phyloP scores from a whole-genome alignment of 2,329 filamentous ascomycete species.

The Talaromyces sp. region DNA sequence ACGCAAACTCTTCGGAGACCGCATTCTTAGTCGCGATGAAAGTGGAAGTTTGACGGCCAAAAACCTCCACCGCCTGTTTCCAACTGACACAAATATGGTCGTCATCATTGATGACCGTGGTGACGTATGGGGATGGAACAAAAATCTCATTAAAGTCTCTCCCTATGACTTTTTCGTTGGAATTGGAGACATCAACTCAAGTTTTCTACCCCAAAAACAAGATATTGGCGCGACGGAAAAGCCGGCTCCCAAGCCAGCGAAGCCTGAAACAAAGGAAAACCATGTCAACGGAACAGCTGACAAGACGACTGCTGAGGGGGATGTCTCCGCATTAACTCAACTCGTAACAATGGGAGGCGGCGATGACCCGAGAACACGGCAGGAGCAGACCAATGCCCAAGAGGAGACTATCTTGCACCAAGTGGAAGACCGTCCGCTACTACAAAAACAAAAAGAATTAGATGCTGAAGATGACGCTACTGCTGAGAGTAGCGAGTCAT shows the following conservation, averaged over 20 bases:
- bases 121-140: slow-evolving; percentile 93
- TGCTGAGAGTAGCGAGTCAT: slow-evolving; percentile 55
- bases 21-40: slow-evolving; percentile 94
- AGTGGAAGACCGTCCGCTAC: slow-evolving; percentile 80
- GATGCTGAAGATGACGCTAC: slow-evolving; percentile 76
- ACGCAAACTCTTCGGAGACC: slow-evolving; percentile 85
- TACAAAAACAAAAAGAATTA: slow-evolving; percentile 89
- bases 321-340: slow-evolving; percentile 68
- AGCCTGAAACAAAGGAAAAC: slow-evolving; percentile 28
- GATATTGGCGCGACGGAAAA: slow-evolving; percentile 54
- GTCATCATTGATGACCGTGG: slow-evolving; percentile 97
- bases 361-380: slow-evolving; percentile 68
- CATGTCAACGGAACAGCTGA: slow-evolving; percentile 37
- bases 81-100: slow-evolving; percentile 97
- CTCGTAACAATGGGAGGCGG: slow-evolving; percentile 74
- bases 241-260: slow-evolving; percentile 28
- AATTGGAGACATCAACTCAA: slow-evolving; percentile 98
- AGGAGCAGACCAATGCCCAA: slow-evolving; percentile 80
- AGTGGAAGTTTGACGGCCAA: slow-evolving; percentile 92
- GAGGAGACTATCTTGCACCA: slow-evolving; percentile 87
- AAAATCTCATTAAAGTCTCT: slow-evolving; percentile 90
- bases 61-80: slow-evolving; percentile 86
- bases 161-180: slow-evolving; percentile 98
- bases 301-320: slow-evolving; percentile 30
- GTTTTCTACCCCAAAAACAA: slow-evolving; percentile 81